Conservation (phyloP, 331 rosid genomes). For the Quercus tomentella region DNA sequence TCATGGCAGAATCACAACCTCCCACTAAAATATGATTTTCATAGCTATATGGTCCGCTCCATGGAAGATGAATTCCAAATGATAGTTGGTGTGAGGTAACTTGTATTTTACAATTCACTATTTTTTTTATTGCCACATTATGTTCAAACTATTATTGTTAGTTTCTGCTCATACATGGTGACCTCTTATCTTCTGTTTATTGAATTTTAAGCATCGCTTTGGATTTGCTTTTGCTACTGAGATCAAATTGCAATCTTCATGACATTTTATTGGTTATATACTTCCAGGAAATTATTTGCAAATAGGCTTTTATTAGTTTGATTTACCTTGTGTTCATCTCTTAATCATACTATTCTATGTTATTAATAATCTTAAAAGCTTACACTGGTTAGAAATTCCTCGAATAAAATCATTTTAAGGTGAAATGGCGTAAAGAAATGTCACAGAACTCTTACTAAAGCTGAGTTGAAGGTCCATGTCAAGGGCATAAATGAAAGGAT, state of each 20-base stretch:
- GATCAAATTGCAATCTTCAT: neutral
- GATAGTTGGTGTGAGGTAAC: slow-evolving; percentile 98
- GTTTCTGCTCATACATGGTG: slow-evolving; percentile 3
- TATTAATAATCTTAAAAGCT: neutral
- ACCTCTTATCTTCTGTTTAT: neutral
- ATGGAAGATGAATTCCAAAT: slow-evolving; percentile 98
- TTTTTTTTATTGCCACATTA: slow-evolving; percentile 14
- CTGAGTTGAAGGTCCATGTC: neutral
- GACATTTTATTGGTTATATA: neutral
- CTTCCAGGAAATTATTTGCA: neutral
- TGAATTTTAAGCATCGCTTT: neutral
- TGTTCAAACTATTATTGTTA: neutral
- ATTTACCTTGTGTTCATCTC: neutral
- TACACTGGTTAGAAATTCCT: neutral
- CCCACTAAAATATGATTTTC: slow-evolving; percentile 71
- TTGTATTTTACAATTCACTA: neutral
- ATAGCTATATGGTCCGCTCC: slow-evolving; percentile 95
- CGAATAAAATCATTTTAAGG: neutral
- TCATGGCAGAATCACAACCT: slow-evolving; percentile 88
- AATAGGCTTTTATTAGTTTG: neutral
- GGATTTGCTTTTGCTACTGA: neutral
- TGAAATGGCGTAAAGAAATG: neutral
- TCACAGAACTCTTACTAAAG: neutral
- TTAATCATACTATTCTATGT: neutral
- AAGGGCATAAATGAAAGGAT: neutral